These are phyloP conservation scores for Arthrinium phaeospermum DNA, from an alignment of 2,329 filamentous ascomycete species.

Conservation along the genomic window DNA sequence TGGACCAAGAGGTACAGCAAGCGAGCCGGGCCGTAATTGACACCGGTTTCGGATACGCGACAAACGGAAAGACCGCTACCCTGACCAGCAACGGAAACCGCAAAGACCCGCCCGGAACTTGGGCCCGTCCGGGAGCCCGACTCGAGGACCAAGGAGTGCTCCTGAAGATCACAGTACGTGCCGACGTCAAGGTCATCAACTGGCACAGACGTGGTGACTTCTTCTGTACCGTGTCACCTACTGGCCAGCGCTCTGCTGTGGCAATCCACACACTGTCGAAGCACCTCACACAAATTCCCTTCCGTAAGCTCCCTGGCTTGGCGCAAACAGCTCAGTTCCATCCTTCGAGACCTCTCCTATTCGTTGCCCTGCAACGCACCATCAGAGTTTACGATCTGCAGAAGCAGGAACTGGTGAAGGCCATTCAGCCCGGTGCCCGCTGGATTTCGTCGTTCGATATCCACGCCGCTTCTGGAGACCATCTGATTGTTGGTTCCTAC, in stretches of 20 bases:
- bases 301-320: slow-evolving; percentile 76
- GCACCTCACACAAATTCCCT: slow-evolving; percentile 93
- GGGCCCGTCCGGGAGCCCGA: slow-evolving; percentile 77
- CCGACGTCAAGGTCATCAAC: slow-evolving; percentile 83
- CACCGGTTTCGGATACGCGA: slow-evolving; percentile 92
- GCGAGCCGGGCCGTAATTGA: slow-evolving; percentile 79
- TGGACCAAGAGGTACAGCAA: slow-evolving; percentile 75
- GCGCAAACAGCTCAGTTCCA: slow-evolving; percentile 94
- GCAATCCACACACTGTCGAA: slow-evolving; percentile 95
- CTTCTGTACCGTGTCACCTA: slow-evolving; percentile 87
- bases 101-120: slow-evolving; percentile 80
- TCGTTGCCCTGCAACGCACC: slow-evolving; percentile 91
- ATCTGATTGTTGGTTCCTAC: slow-evolving; percentile 92
- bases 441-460: slow-evolving; percentile 95
- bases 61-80: slow-evolving; percentile 64
- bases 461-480: slow-evolving; percentile 86
- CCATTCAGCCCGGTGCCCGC: slow-evolving; percentile 88
- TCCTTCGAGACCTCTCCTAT: slow-evolving; percentile 89
- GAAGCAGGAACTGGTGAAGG: slow-evolving; percentile 89
- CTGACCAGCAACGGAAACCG: slow-evolving; percentile 60
- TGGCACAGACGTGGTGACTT: slow-evolving; percentile 97
- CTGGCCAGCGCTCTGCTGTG: slow-evolving; percentile 78
- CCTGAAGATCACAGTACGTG: slow-evolving; percentile 79
- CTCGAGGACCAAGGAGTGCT: slow-evolving; percentile 81
- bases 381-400: slow-evolving; percentile 95